phyloP scores from a whole-genome alignment of 2,329 filamentous ascomycete genomes.

The Beauveria sp. region DNA sequence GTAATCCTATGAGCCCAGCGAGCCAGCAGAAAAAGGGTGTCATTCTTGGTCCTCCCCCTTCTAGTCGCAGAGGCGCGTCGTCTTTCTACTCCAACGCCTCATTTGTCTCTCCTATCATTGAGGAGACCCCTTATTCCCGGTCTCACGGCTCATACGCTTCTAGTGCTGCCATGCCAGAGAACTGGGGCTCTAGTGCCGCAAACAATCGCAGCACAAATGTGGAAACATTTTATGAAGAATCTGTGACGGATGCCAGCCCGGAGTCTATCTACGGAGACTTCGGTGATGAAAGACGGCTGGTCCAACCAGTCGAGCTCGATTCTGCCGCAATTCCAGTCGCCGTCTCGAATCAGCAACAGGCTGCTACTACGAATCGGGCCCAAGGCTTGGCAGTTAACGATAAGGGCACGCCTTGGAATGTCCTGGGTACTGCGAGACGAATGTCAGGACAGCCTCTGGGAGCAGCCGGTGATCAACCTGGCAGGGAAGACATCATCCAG shows the following conservation, averaged over 20 bases:
- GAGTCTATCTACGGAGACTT: conserved; percentile 37
- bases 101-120: conserved; percentile 67
- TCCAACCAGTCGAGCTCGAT: conserved; percentile 16
- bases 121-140: conserved; percentile 53
- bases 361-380: not conserved
- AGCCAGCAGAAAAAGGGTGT: conserved; percentile 38
- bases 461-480: not conserved
- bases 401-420: conserved; percentile 12
- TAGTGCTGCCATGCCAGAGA: conserved; percentile 63
- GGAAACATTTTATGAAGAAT: conserved; percentile 45
- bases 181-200: conserved; percentile 46
- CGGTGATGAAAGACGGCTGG: conserved; percentile 47
- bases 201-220: conserved; percentile 35
- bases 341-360: not conserved
- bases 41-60: conserved; percentile 52
- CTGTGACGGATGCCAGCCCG: conserved; percentile 35
- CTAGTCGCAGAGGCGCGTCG: conserved; percentile 50
- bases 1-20: conserved; percentile 22
- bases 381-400: conserved; percentile 10
- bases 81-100: conserved; percentile 60
- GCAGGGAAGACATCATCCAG: conserved; percentile 29
- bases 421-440: not conserved
- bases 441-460: conserved; percentile 7
- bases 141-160: conserved; percentile 62
- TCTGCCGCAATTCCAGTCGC: conserved; percentile 10